These are phyloP conservation scores for Tolypocladium paradoxum DNA, from an alignment of 2,329 filamentous ascomycete genomes.

Conservation along the genomic window DNA sequence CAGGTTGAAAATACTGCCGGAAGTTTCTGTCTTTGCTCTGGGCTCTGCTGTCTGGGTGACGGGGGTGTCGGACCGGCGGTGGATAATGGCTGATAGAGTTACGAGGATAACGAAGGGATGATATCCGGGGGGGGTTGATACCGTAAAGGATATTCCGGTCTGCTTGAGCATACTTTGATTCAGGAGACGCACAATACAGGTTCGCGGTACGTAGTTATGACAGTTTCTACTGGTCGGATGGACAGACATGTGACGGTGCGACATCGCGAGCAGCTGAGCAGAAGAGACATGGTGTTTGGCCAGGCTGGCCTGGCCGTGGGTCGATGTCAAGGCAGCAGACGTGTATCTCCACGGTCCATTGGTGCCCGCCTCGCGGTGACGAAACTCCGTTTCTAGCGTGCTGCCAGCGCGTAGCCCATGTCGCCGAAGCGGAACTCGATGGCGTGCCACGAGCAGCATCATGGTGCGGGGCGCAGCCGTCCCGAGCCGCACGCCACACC, in stretches of 20 bases:
- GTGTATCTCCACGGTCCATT: neutral
- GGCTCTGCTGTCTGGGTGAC: neutral
- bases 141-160: neutral
- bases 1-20: neutral
- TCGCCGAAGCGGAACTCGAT: neutral
- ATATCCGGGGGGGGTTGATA: neutral
- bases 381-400: neutral
- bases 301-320: neutral
- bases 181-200: neutral
- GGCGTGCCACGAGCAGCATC: neutral
- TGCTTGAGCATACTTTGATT: neutral
- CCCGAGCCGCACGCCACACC: conserved; percentile 8
- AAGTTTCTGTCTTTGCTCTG: conserved; percentile 1
- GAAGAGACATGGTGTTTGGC: neutral
- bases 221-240: neutral
- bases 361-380: neutral
- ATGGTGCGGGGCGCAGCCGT: conserved; percentile 8
- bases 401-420: neutral
- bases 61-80: neutral
- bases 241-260: neutral
- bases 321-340: neutral
- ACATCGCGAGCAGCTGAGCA: too few species aligned
- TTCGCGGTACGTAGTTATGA: neutral
- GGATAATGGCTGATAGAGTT: neutral
- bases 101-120: neutral